Evolutionary conservation across 2,329 filamentous ascomycete species (phyloP), one percentile per base, ranked within the genome.

Genomic region (Dothideomycetes sp.): DNA sequence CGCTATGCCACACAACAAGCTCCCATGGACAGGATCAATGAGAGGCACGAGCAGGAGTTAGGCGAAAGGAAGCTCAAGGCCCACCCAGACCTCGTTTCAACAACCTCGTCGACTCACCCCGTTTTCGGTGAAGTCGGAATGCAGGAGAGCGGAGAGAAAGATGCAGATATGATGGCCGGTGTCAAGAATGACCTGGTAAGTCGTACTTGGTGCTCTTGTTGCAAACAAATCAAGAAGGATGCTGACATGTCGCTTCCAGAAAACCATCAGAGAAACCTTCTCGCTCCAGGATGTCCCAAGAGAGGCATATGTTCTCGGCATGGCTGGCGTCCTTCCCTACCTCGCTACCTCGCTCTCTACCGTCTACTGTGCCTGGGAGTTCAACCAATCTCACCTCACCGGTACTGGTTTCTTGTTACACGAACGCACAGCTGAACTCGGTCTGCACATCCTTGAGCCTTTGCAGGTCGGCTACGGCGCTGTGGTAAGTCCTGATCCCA

Each of bases 401-500:
- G 84, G 83, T 22, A 68, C 71, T 11, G 71, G 75, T 19, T 67
- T 82, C 36, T 57, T 87, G 30, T 73, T 91, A 56, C 76, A 68
- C 49, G 78, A 78, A 35, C 76, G 86, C 35, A 81, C 75, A 3
- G 87, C 87, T 2, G 76, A 79, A 46, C 65, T 82, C 17, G 68
- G 86, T 41, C 71, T 95, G 8, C 73, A 80, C 49, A 60, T 86
- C 12, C 69, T 94, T 20, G 87, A 94, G 64, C 87, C 87, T 10
- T 65, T 95, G 39, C 89, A 95, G 63, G 74, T 95, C 41, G 88
- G 86, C 45, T 94, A 93, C 53, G 88, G 89, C 41, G 89, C 88
- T 33, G 78, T 93, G 44, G 78, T 82, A 67, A 61, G 77, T 71
- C 37, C 15, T 17, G 6, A 4, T 12, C 10, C 15, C 11, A 20